Evolutionary conservation across 1,284 basidiomycete species (phyloP), one percentile per base, ranked within the genome.

Genomic region (Stereum hirsutum): DNA sequence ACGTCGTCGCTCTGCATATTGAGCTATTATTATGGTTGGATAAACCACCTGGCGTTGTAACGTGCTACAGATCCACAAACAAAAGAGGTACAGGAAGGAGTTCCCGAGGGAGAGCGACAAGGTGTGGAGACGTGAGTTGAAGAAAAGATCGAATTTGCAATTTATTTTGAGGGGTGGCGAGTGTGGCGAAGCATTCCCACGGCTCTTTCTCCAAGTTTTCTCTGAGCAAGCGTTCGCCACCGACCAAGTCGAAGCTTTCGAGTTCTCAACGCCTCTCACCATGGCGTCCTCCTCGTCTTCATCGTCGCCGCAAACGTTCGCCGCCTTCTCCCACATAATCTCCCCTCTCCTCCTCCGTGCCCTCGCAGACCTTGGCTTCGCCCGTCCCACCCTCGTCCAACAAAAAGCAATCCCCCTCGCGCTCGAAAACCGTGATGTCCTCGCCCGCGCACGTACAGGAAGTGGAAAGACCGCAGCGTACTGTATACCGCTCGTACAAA

Each of bases 381-480:
- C 84, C n/a, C 73, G 75, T 24, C 89, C 89, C 1, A 93, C 89
- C 0, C 71, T 84, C 17, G 81, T 93, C 3, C 89, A 93, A 58
- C 70, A 72, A 5, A 87, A 85, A 59, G 80, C 81, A 0, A 89
- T 95, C 41, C 90, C 91, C 5, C 72, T 92, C 20, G 90, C 89
- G 0, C 75, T 99, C 23, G 89, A 94, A 60, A 83, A 87, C 50
- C 79, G 82, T 40, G 96, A 99, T 63, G 88, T 99, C 43, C 76
- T 99, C 20, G 95, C 94, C 5, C 75, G 91, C 26, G 94, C 96
- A 3, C 77, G 90, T 28, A 99, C 96, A 1, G 96, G 96, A 11
- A 93, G 89, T 46, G 96, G 96, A 37, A 99, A 99, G 70, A 99
- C 96, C 0, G 89, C 90, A 1, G 93, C 96, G 3, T 99, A 99